phyloP scores from a whole-genome alignment of 2,329 filamentous ascomycete species.

The Leptodontidium sp. region DNA sequence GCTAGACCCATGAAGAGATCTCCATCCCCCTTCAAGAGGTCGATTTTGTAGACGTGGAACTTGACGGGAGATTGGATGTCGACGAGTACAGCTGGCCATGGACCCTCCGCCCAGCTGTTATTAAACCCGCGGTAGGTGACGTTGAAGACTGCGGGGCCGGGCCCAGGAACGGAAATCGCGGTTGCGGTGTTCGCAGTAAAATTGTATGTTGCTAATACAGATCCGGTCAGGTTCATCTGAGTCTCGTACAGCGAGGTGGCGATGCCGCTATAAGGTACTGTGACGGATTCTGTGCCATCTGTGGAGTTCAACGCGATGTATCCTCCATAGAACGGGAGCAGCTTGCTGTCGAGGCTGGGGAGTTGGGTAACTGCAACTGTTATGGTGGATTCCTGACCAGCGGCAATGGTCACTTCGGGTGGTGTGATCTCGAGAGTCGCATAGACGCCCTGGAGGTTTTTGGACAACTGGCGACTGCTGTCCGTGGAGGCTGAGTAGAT shows the following conservation, averaged over 20 bases:
- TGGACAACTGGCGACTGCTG: constrained; percentile 17
- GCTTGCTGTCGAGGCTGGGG: not conserved
- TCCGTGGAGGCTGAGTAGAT: constrained; percentile 31
- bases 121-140: not conserved
- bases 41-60: not conserved
- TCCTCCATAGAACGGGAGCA: constrained; percentile 7
- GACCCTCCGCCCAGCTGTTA: not conserved
- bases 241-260: not conserved
- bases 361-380: constrained; percentile 35
- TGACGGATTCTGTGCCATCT: not conserved
- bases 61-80: not conserved
- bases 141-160: not conserved
- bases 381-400: constrained; percentile 34
- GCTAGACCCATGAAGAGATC: not conserved
- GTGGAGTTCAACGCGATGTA: constrained; percentile 7
- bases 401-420: constrained; percentile 33
- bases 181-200: too few species aligned
- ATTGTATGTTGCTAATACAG: not conserved
- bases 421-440: constrained; percentile 34
- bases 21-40: not conserved
- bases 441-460: constrained; percentile 25
- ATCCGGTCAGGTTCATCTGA: not conserved
- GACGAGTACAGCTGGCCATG: not conserved
- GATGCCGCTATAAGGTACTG: constrained; percentile 13
- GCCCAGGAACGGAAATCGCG: too few species aligned